phyloP scores from a whole-genome alignment of 148 eudicot species.

The Cornus kousa region DNA sequence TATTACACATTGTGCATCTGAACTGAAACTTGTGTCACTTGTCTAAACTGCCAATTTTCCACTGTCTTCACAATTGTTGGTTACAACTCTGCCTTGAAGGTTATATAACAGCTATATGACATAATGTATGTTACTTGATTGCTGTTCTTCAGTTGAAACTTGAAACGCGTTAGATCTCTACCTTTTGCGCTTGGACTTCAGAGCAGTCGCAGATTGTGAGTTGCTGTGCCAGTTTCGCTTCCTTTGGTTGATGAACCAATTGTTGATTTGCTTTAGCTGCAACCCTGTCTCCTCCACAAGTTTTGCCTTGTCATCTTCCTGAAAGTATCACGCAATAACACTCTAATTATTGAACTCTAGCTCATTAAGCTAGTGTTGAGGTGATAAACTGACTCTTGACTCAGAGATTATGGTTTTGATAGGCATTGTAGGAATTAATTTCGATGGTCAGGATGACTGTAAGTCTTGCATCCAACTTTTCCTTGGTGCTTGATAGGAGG shows the following conservation, averaged over 20 bases:
- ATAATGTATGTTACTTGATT: not conserved
- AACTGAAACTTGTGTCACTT: not conserved
- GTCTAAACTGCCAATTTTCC: slow-evolving; percentile 3
- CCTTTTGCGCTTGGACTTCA: slow-evolving; percentile 60
- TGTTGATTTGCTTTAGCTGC: slow-evolving; percentile 73
- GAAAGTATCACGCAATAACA: not conserved
- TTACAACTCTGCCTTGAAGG: not conserved
- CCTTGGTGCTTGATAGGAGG: no score
- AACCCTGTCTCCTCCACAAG: slow-evolving; percentile 67
- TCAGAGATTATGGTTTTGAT: no score
- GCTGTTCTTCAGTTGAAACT: not conserved
- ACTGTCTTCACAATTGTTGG: not conserved
- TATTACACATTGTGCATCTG: slow-evolving; percentile 13
- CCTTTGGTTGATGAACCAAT: slow-evolving; percentile 72
- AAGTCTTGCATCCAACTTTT: no score
- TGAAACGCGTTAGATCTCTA: slow-evolving; percentile 13
- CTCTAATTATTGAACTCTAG: not conserved
- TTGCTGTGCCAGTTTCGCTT: slow-evolving; percentile 70
- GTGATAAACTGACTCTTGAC: no score
- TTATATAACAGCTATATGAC: not conserved
- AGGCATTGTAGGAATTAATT: no score
- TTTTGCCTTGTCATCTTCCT: slow-evolving; percentile 70
- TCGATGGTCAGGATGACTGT: no score
- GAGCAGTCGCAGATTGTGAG: slow-evolving; percentile 42
- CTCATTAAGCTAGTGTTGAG: not conserved